Evolutionary conservation across 768 basidiomycete species (phyloP), one percentile per base, ranked within the genome.

Genomic region (Cystofilobasidium ferigula): DNA sequence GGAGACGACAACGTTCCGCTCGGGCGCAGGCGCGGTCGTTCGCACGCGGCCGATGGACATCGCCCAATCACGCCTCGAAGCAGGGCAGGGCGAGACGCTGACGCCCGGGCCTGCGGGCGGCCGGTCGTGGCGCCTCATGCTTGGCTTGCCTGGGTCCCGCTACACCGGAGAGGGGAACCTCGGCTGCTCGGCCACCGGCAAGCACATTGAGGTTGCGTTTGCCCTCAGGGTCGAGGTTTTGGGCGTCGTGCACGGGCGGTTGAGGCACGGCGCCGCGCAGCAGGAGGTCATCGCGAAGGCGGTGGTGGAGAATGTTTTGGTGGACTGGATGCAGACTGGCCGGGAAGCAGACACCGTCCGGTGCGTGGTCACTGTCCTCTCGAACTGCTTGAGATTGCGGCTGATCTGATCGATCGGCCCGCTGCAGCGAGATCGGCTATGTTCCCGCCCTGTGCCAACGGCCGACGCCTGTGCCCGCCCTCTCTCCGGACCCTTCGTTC

Each of bases 361-460:
- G 62, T 63, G 26, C 36, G 61, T 20, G 51, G 16, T 13, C 22
- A 6, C 34, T 14, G 5, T 18, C 34, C 28, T 3, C 30, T 34
- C 24, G 6, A 40, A 10, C 18, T 38, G 16, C 6, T 16, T 9
- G 2, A 26, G n/a, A n/a, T n/a, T n/a, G n/a, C n/a, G n/a, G n/a
- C n/a, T n/a, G n/a, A n/a, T n/a, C n/a, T n/a, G n/a, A n/a, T n/a
- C n/a, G n/a, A n/a, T 24, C 34, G 13, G 18, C 12, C 0, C 7
- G 38, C 35, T 35, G 13, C 36, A 63, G 62, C 26, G 53, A 63
- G 53, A 63, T 63, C 28, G 62, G 62, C 51, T 63, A 26, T 36
- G 62, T 63, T 7, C 35, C 62, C 2, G 38, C 35, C 30, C 51
- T 63, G 1, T 54, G 48, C 26, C 36, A 28, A 14, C 12, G 24